Conservation (phyloP, 768 basidiomycete species). For the Kwoniella sp. region DNA sequence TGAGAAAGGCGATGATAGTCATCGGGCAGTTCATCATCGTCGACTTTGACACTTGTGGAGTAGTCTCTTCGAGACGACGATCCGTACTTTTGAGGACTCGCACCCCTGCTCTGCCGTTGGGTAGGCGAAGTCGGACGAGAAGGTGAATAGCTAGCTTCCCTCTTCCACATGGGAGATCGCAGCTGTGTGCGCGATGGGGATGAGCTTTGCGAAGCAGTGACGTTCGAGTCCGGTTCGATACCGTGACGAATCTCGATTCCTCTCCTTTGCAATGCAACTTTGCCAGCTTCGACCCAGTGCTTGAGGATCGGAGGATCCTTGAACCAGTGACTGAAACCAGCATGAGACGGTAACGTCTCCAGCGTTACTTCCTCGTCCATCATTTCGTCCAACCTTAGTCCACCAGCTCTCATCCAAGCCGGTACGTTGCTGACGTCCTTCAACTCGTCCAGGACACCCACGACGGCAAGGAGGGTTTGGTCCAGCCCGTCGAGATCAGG, state of each 20-base stretch:
- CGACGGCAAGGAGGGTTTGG: constrained; percentile 45
- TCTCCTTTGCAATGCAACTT: constrained; percentile 30
- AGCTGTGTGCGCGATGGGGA: neutral
- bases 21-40: neutral
- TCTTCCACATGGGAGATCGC: neutral
- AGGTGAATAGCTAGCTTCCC: constrained; percentile 14
- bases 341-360: constrained; percentile 37
- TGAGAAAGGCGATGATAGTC: neutral
- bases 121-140: constrained; percentile 14
- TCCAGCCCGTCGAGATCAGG: constrained; percentile 28
- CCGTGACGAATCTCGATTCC: constrained; percentile 37
- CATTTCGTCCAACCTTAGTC: constrained; percentile 16
- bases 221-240: constrained; percentile 7
- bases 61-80: neutral
- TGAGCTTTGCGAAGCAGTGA: neutral
- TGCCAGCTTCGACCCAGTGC: constrained; percentile 38
- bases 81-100: neutral
- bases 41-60: neutral
- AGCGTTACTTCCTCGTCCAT: constrained; percentile 11
- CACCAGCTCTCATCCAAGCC: constrained; percentile 50
- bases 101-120: neutral
- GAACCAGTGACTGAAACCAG: constrained; percentile 42
- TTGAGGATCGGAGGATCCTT: constrained; percentile 15
- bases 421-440: constrained; percentile 44
- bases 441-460: constrained; percentile 50